Conservation (phyloP, 2,329 filamentous ascomycete genomes). For the Bipolaris victoriae region DNA sequence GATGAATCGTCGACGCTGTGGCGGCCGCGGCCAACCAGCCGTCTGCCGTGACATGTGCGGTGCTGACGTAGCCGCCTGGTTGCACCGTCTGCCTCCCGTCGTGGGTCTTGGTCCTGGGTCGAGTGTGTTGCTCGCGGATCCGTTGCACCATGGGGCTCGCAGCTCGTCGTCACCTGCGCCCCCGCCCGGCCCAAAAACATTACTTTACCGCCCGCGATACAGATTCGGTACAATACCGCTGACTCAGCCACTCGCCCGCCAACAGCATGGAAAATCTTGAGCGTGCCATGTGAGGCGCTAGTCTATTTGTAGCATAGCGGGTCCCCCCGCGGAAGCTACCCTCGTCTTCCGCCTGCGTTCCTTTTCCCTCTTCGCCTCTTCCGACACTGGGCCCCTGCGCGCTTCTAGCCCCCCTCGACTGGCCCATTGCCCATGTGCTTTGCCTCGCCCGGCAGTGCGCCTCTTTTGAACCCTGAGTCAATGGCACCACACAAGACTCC, state of each 20-base stretch:
- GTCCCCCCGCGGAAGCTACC: constrained; percentile 19
- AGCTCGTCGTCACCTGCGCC: constrained; percentile 28
- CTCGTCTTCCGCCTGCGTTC: constrained; percentile 24
- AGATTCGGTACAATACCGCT: constrained; percentile 31
- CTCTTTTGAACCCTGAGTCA: constrained; percentile 22
- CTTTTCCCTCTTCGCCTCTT: constrained; percentile 27
- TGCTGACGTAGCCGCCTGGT: constrained; percentile 6
- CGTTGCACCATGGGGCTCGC: constrained; percentile 15
- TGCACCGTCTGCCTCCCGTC: neutral
- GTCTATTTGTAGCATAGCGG: neutral
- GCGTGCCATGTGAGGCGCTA: constrained; percentile 26
- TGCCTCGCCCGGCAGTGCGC: constrained; percentile 32
- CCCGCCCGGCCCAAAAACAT: constrained; percentile 15
- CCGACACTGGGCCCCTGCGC: constrained; percentile 22
- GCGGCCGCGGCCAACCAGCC: neutral
- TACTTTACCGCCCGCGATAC: neutral
- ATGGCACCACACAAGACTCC: neutral
- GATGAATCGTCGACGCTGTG: constrained; percentile 9
- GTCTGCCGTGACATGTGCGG: neutral
- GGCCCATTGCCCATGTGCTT: constrained; percentile 14
- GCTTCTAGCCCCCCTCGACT: constrained; percentile 25
- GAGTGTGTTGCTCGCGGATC: constrained; percentile 10
- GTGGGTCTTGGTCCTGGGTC: neutral
- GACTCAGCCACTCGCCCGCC: constrained; percentile 30
- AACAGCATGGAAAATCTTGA: constrained; percentile 3